These are phyloP conservation scores for Pneumocystis jirovecii DNA, from an alignment of 1,139 yeast species.

Conservation along the genomic window DNA sequence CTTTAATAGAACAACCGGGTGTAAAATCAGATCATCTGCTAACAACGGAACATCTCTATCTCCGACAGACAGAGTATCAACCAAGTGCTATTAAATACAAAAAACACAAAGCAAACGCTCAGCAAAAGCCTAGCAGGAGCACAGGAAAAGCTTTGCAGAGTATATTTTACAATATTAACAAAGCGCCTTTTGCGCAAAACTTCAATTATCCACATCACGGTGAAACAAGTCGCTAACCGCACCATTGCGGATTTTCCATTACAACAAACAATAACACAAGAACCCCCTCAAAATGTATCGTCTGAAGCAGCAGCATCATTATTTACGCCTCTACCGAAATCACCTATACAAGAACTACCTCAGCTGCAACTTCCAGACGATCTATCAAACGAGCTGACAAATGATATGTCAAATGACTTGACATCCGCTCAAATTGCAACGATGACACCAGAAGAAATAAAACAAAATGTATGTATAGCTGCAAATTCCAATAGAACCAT, in stretches of 20 bases:
- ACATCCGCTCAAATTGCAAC: background rate
- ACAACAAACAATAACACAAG: background rate
- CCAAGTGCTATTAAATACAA: background rate
- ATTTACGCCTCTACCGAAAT: background rate
- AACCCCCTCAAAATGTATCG: background rate
- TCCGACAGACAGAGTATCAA: background rate
- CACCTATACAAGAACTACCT: background rate
- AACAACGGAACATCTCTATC: background rate
- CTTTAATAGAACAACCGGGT: background rate
- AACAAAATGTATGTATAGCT: background rate
- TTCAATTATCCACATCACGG: background rate
- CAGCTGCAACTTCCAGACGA: background rate
- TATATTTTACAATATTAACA: background rate
- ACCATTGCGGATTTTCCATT: background rate
- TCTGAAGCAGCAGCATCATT: background rate
- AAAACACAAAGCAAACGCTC: background rate
- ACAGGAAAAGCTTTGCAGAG: background rate
- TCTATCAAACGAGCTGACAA: background rate
- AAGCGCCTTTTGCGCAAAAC: background rate
- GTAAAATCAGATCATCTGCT: too few relatives aligned
- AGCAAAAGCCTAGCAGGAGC: background rate
- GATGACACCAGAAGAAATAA: background rate
- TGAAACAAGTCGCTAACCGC: background rate
- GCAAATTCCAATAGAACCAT: background rate
- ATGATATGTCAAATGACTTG: background rate